Percentiles rank a stretch among this genome's conserved stretches.
These are phyloP conservation scores for Coemansia sp. DNA, from an alignment of 192 early-diverging fungal genomes.

Conservation along the genomic window DNA sequence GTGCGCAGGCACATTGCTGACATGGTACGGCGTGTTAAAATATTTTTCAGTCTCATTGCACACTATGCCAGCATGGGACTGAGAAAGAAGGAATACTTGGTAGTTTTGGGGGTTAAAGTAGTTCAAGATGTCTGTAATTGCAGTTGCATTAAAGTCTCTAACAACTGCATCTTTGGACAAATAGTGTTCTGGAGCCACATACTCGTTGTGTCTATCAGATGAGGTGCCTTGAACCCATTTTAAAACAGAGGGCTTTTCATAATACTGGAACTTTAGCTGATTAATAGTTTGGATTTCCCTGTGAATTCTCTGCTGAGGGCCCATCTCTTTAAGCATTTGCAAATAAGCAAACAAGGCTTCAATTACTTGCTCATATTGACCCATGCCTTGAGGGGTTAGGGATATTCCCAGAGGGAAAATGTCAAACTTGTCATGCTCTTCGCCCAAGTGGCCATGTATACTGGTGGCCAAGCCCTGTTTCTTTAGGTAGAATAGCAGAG, in stretches of 20 bases:
- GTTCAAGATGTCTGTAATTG: neutral
- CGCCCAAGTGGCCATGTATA: neutral
- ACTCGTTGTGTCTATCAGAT: neutral
- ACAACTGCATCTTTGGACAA: neutral
- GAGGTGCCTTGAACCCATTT: neutral
- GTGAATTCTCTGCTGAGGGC: slow-evolving; percentile 21
- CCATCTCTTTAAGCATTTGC: slow-evolving; percentile 17
- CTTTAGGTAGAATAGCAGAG: neutral
- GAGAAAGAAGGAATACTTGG: neutral
- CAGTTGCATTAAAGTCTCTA: neutral
- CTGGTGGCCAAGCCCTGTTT: neutral
- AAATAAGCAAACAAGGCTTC: slow-evolving; percentile 28
- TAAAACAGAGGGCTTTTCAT: neutral
- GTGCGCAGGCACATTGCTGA: neutral
- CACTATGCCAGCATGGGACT: neutral
- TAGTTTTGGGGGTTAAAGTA: slow-evolving; percentile 3
- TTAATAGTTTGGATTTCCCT: neutral
- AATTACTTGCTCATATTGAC: slow-evolving; percentile 25
- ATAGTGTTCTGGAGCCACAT: neutral
- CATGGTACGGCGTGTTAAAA: neutral
- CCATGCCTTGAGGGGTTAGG: neutral
- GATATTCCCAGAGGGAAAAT: neutral
- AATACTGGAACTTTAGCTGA: neutral
- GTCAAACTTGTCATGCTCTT: neutral
- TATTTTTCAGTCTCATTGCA: slow-evolving; percentile 1